Conservation (phyloP, 331 rosid species). For the Pyracantha coccinea region DNA sequence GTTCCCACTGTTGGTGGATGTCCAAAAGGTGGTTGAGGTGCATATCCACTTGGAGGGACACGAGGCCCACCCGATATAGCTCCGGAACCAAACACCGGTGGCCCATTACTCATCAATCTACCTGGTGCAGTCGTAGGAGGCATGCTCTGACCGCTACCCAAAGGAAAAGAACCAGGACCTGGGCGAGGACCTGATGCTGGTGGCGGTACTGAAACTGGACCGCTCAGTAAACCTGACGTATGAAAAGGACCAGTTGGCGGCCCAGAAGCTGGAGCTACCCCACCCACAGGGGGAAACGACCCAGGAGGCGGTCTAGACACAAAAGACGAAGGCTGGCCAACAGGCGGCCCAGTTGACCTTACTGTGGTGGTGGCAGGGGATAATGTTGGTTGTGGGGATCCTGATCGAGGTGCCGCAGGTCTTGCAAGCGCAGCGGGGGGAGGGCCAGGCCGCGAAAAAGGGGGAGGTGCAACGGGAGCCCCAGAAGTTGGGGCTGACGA, state of each 20-base stretch:
- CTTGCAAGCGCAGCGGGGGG: constrained; percentile 47
- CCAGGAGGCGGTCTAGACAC: constrained; percentile 56
- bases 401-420: constrained; percentile 45
- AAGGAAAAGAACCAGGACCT: constrained; percentile 31
- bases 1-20: constrained; percentile 29
- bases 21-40: constrained; percentile 44
- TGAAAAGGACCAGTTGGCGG: constrained; percentile 41
- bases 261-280: constrained; percentile 32
- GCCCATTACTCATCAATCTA: constrained; percentile 72
- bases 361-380: constrained; percentile 37
- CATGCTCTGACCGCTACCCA: constrained; percentile 21
- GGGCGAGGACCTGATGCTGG: constrained; percentile 42
- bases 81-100: constrained; percentile 42
- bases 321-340: constrained; percentile 54
- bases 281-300: constrained; percentile 30
- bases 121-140: constrained; percentile 32
- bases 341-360: constrained; percentile 65
- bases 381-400: constrained; percentile 33
- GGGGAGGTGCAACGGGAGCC: constrained; percentile 34
- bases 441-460: constrained; percentile 67
- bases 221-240: constrained; percentile 19
- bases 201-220: constrained; percentile 27
- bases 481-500: constrained; percentile 42
- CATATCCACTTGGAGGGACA: constrained; percentile 40
- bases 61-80: constrained; percentile 43